phyloP scores from a whole-genome alignment of 352 stramenopile genomes.

The Plasmopara viticola region DNA sequence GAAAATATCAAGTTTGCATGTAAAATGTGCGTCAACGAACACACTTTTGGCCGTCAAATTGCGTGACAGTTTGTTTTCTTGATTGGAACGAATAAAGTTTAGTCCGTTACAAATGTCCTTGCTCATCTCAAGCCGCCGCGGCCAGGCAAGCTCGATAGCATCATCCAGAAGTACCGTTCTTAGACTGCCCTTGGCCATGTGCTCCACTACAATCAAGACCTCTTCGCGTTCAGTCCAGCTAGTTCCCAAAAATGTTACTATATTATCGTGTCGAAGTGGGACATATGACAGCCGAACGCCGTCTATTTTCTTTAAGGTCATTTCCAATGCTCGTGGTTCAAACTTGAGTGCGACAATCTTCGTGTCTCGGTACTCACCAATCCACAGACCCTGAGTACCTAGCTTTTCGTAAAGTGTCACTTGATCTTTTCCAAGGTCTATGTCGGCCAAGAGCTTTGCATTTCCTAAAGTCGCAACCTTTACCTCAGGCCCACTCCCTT shows the following conservation, averaged over 20 bases:
- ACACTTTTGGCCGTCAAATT: conserved; percentile 58
- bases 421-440: conserved; percentile 45
- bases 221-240: conserved; percentile 52
- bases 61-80: conserved; percentile 29
- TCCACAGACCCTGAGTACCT: conserved; percentile 45
- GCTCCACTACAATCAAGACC: conserved; percentile 64
- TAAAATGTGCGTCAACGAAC: conserved; percentile 45
- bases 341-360: conserved; percentile 56
- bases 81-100: conserved; percentile 41
- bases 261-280: conserved; percentile 57
- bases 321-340: conserved; percentile 27
- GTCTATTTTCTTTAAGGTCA: conserved; percentile 40
- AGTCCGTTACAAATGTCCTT: conserved; percentile 44
- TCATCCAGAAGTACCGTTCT: conserved; percentile 42
- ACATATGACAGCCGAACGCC: conserved; percentile 43
- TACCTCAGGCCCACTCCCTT: conserved; percentile 8
- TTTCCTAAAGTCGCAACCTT: conserved; percentile 5
- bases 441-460: conserved; percentile 29
- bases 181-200: conserved; percentile 67
- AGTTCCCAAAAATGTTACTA: conserved; percentile 61
- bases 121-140: conserved; percentile 41
- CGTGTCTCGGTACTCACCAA: conserved; percentile 36
- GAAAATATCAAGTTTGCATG: conserved; percentile 74
- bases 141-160: conserved; percentile 49
- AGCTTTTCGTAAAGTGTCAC: conserved; percentile 47